Base-by-base conservation (phyloP, 1,284 basidiomycete species). In the Coniferiporia sulphurascens region DNA sequence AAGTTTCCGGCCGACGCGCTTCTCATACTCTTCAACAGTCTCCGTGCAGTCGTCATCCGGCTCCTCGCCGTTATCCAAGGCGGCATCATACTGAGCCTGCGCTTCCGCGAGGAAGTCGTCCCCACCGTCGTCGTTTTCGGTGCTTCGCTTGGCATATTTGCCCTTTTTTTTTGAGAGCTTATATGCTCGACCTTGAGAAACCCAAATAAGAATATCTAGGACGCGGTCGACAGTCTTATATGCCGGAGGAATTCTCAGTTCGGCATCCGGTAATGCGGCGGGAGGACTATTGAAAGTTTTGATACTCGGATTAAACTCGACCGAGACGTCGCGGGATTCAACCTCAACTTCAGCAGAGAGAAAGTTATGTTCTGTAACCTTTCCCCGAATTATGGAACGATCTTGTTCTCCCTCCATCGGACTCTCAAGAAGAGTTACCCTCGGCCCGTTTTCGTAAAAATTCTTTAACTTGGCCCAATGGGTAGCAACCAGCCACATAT, bases 171-270 rank as follows among this genome's bases (percentile, higher is more conserved):
- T 64, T 58, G 71, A 68, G 15, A 21, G 27, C 32, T 46, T 53
- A 36, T 67, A 66, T 17, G 62, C 64, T 59, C 63, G 64, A 27
- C 27, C 27, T 4, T 78, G 74, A 35, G 68, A 64, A 52, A 68
- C 66, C 82, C 88, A 86, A 13, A 95, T 71, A 48, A 83, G 73
- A 34, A 92, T 75, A 66, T 95, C 91, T 15, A 95, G 76, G 32
- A 95, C 76, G 27, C 93, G 85, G 67, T 93, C 92, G 9, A 92
- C 76, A 0, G 85, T 91, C 72, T 85, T 85, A 91, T 91, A 93
- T 1, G 78, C 72, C 0, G 74, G 74, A 10, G 91, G 91, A 35
- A 96, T 87, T 61, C 81, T 79, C 19, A 71, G 73, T 66, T 91
- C 84, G 1, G 91, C 93, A 63, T 89, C 82, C 1, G 68, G 71